Conservation (phyloP, 2,329 filamentous ascomycete species). For the Pezicula radicicola region DNA sequence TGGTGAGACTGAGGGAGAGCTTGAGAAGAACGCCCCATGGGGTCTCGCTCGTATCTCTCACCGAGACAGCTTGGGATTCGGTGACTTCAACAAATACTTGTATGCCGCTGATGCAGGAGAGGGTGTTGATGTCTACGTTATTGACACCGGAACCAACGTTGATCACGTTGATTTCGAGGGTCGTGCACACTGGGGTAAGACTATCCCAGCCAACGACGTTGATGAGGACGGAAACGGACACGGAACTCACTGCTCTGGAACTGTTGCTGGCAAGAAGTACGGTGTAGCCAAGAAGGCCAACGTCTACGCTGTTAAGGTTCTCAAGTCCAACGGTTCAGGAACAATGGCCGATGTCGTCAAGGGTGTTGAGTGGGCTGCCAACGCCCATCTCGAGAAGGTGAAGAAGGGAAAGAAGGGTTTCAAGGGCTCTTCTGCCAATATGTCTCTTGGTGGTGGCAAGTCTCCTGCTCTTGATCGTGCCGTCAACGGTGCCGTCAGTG, state of each 20-base stretch:
- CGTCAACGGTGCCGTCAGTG: slow-evolving; percentile 89
- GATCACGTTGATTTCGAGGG: slow-evolving; percentile 97
- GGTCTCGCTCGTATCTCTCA: slow-evolving; percentile 97
- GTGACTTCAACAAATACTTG: slow-evolving; percentile 97
- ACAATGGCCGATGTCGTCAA: slow-evolving; percentile 99
- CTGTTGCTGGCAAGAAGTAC: slow-evolving; percentile 96
- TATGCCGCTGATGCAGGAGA: slow-evolving; percentile 88
- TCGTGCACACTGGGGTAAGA: slow-evolving; percentile 95
- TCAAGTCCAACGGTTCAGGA: slow-evolving; percentile 93
- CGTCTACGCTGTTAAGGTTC: slow-evolving; percentile 96
- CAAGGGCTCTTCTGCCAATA: slow-evolving; percentile 99
- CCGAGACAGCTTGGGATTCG: slow-evolving; percentile 81
- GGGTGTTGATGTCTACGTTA: slow-evolving; percentile 97
- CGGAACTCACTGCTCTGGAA: slow-evolving; percentile 98
- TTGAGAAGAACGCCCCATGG: slow-evolving; percentile 96
- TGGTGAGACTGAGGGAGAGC: slow-evolving; percentile 47
- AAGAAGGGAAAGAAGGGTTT: slow-evolving; percentile 88
- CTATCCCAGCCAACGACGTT: slow-evolving; percentile 78
- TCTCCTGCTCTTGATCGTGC: slow-evolving; percentile 86
- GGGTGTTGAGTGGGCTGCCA: slow-evolving; percentile 93
- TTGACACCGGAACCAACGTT: slow-evolving; percentile 93
- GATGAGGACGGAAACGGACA: slow-evolving; percentile 96
- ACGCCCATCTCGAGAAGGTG: slow-evolving; percentile 72
- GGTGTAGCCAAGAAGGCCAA: slow-evolving; percentile 99
- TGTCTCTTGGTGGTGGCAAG: slow-evolving; percentile 98